A percentile compares a stretch with the other conserved stretches of the same genome.
These are phyloP conservation scores for Scutellaria galericulata DNA, from an alignment of 257 asterid genomes.

Conservation along the genomic window DNA sequence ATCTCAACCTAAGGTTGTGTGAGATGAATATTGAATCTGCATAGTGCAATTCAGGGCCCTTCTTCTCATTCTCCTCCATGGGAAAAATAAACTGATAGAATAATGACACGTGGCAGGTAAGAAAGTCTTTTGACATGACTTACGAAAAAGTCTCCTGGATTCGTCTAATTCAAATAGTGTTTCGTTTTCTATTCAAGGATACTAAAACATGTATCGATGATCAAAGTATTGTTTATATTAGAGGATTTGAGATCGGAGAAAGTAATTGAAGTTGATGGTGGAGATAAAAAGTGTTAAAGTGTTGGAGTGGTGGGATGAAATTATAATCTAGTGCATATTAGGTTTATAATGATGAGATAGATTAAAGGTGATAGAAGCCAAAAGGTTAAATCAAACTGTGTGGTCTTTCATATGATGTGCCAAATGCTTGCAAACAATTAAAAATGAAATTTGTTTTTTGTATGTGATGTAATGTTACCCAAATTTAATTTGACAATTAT, in stretches of 20 bases:
- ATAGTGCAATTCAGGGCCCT: conserved; percentile 25
- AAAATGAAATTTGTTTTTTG: too few species aligned
- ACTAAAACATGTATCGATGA: too few species aligned
- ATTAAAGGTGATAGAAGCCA: neutral
- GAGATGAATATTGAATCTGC: conserved; percentile 30
- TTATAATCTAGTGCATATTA: too few species aligned
- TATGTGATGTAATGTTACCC: too few species aligned
- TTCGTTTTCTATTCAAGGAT: neutral
- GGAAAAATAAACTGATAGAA: neutral
- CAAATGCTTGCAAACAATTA: too few species aligned
- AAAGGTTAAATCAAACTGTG: neutral
- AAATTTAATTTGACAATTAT: too few species aligned
- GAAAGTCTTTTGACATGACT: conserved; percentile 4
- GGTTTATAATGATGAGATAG: conserved; percentile 4
- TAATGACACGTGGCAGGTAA: neutral
- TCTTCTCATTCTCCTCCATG: conserved; percentile 14
- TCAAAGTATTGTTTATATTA: too few species aligned
- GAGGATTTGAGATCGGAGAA: too few species aligned
- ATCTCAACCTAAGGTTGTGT: conserved; percentile 21
- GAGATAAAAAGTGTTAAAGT: too few species aligned
- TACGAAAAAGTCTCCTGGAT: neutral
- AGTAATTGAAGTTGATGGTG: too few species aligned
- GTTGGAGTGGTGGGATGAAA: too few species aligned
- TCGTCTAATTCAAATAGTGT: neutral
- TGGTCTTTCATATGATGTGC: neutral